phyloP scores from a whole-genome alignment of 306 rosid species.

The Prunus padus region DNA sequence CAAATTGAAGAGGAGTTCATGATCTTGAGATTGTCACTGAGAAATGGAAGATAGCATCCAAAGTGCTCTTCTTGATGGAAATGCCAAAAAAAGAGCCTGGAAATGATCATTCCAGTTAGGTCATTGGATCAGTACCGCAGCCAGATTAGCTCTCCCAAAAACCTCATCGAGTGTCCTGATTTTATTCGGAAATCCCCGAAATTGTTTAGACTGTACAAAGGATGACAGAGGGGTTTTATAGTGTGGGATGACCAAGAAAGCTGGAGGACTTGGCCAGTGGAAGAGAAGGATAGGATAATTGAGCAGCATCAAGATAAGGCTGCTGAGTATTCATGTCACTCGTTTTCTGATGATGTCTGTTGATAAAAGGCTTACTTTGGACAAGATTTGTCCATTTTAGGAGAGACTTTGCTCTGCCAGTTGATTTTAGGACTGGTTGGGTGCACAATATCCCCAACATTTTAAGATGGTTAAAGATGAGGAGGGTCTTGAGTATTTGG shows the following conservation, averaged over 20 bases:
- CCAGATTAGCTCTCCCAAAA: conserved; percentile 75
- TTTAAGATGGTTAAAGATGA: conserved; percentile 46
- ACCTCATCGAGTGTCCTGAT: conserved; percentile 66
- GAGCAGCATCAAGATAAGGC: conserved; percentile 51
- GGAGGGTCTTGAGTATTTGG: conserved; percentile 67
- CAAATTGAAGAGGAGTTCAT: conserved; percentile 58
- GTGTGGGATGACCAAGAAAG: conserved; percentile 69
- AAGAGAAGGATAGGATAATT: conserved; percentile 46
- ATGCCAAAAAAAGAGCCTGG: conserved; percentile 62
- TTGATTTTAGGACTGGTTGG: conserved; percentile 55
- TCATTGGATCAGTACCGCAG: conserved; percentile 45
- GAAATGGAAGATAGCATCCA: conserved; percentile 64
- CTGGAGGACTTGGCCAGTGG: conserved; percentile 54
- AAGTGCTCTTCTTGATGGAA: conserved; percentile 62
- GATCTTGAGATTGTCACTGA: conserved; percentile 69
- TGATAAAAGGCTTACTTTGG: conserved; percentile 59
- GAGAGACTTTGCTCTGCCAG: conserved; percentile 50
- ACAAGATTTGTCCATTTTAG: conserved; percentile 56
- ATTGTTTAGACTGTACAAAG: conserved; percentile 56
- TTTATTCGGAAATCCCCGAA: conserved; percentile 65
- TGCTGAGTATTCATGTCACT: conserved; percentile 63
- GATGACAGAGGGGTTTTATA: conserved; percentile 53
- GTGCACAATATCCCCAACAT: conserved; percentile 56
- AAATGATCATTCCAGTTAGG: conserved; percentile 67
- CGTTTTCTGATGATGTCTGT: conserved; percentile 76